Evolutionary conservation across 257 asterid species (phyloP).

Genomic region (Avicennia marina): DNA sequence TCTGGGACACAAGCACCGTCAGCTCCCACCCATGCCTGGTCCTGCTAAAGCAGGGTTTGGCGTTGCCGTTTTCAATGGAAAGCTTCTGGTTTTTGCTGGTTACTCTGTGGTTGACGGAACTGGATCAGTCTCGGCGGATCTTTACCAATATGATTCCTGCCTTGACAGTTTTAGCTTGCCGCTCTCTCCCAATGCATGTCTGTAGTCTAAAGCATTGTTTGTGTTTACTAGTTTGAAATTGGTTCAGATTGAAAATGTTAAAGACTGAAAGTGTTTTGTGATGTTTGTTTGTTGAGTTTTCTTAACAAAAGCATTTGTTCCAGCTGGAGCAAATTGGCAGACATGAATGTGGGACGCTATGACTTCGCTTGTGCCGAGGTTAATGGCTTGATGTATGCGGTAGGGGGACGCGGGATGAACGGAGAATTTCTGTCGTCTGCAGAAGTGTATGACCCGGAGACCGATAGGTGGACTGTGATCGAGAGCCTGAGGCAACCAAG

Average conservation of each 20-base stretch:
- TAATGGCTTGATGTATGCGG: conserved; percentile 59
- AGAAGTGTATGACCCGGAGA: conserved; percentile 69
- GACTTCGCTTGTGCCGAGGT: conserved; percentile 88
- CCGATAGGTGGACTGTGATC: conserved; percentile 49
- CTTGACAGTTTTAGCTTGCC: conserved; percentile 55
- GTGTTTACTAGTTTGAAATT: not conserved
- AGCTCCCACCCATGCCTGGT: conserved; percentile 69
- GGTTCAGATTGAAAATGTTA: no score
- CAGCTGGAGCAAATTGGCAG: conserved; percentile 84
- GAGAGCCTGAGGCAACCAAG: conserved; percentile 71
- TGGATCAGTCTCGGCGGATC: conserved; percentile 50
- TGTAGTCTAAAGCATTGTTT: not conserved
- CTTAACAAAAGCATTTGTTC: not conserved
- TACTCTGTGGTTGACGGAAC: conserved; percentile 36
- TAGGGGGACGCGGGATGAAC: conserved; percentile 68
- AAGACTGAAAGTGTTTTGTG: not conserved
- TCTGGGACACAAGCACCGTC: conserved; percentile 41
- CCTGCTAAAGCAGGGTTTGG: conserved; percentile 54
- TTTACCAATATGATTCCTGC: conserved; percentile 74
- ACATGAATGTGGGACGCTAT: conserved; percentile 69
- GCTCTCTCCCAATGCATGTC: not conserved
- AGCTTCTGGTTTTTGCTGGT: conserved; percentile 75
- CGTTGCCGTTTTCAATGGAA: conserved; percentile 60
- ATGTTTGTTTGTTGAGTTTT: not conserved
- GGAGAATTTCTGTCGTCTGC: conserved; percentile 66